Evolutionary conservation across 2,329 filamentous ascomycete species (phyloP), one percentile per base, ranked within the genome.

Genomic region (Penicillium hesseltinei): DNA sequence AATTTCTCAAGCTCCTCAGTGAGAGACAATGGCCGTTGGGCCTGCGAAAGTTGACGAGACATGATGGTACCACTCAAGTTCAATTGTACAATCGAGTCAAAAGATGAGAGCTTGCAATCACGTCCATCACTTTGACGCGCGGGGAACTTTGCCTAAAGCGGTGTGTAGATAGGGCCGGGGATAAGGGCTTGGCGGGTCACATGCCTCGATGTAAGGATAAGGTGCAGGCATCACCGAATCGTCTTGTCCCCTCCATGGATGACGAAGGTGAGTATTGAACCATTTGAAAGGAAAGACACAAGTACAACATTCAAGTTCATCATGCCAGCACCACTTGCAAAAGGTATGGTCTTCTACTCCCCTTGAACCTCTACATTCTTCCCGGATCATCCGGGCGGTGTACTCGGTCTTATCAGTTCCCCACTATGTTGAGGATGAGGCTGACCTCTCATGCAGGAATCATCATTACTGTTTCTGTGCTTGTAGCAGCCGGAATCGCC

Each of bases 1-100:
- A 99, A 81, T 74, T 89, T 92, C 78, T 99, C 94, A 52, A 99
- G 82, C 81, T 99, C 94, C 73, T 99, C 94, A 0, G 93, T 96
- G 59, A 97, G 81, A 5, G 91, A 91, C 59, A 97, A 79, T 31
- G 81, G 82, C 54, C 84, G 81, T 70, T 80, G 78, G 9, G 80
- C 72, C 17, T 77, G 73, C 23, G 75, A 70, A 29, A 73, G 77
- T 54, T 74, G 76, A 46, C 82, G 80, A 50, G 82, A 82, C 82
- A 84, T 84, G 27, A 36, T 69, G 15, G 11, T 25, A 17, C 23
- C 21, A 10, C n/a, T n/a, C 8, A 19, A 25, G 13, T 36, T 38
- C n/a, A 31, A 29, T 23, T 36, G 39, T 44, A 29, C 21, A 29
- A 15, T 52, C n/a, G 38, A 52, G 19, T 31, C 5, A 8, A 50